These are phyloP conservation scores for Penicillium sp. DNA, from an alignment of 2,329 filamentous ascomycete genomes.

Conservation along the genomic window DNA sequence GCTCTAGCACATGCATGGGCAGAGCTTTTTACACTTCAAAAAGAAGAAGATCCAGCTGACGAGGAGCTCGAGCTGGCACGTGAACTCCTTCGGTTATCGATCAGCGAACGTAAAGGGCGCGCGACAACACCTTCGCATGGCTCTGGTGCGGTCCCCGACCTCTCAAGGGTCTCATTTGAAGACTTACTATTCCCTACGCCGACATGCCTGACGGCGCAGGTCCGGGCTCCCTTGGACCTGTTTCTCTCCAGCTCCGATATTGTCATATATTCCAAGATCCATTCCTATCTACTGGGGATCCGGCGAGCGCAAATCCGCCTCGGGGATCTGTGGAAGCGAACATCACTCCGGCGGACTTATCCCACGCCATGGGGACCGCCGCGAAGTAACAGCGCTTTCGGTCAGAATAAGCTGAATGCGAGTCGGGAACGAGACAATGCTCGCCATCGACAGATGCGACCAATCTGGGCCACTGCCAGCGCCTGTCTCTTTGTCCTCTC, in stretches of 20 bases:
- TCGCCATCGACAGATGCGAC: constrained; percentile 68
- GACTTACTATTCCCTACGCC: constrained; percentile 80
- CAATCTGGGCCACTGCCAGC: constrained; percentile 84
- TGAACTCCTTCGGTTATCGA: constrained; percentile 66
- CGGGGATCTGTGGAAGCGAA: constrained; percentile 82
- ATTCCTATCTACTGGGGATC: constrained; percentile 81
- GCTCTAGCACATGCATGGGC: constrained; percentile 77
- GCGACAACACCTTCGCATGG: constrained; percentile 25
- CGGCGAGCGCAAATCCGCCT: constrained; percentile 81
- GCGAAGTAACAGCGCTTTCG: constrained; percentile 59
- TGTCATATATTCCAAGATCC: constrained; percentile 76
- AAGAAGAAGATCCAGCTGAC: constrained; percentile 70
- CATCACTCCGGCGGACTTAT: constrained; percentile 71
- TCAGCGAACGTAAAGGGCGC: constrained; percentile 37
- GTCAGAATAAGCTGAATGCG: constrained; percentile 58
- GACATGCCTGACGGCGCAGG: constrained; percentile 65
- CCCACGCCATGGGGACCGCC: constrained; percentile 67
- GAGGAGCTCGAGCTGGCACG: constrained; percentile 80
- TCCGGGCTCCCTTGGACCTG: constrained; percentile 80
- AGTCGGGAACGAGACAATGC: constrained; percentile 63
- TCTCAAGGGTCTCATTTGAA: constrained; percentile 58
- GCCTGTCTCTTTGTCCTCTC: constrained; percentile 85
- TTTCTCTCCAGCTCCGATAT: constrained; percentile 77
- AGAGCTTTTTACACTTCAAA: constrained; percentile 70
- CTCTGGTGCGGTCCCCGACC: constrained; percentile 29